Conservation (phyloP, 495 filamentous ascomycete genomes). For the Xylaria cubensis region DNA sequence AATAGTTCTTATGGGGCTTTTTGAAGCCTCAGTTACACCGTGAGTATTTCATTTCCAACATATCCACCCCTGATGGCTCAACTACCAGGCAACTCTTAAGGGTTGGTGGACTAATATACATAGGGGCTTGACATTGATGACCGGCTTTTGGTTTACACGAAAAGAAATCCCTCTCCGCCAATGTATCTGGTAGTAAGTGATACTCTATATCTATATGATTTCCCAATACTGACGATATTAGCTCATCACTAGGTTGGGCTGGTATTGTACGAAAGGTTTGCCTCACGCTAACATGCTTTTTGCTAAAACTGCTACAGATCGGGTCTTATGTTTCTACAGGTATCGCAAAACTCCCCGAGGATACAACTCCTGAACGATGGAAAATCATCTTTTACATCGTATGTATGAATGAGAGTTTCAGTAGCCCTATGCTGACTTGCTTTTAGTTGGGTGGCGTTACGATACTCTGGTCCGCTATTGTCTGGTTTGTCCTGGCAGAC, state of each 20-base stretch:
- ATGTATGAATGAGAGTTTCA: neutral
- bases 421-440: neutral
- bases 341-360: constrained; percentile 44
- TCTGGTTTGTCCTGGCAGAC: constrained; percentile 60
- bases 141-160: constrained; percentile 26
- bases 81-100: neutral
- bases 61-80: neutral
- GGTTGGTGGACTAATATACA: neutral
- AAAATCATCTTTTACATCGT: constrained; percentile 33
- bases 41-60: neutral
- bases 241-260: constrained; percentile 48
- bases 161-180: constrained; percentile 44
- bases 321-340: constrained; percentile 52
- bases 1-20: constrained; percentile 22
- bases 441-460: constrained; percentile 50
- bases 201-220: neutral
- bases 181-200: constrained; percentile 45
- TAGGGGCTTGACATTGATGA: constrained; percentile 27
- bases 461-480: constrained; percentile 54
- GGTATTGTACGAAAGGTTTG: constrained; percentile 38
- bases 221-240: neutral
- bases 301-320: neutral
- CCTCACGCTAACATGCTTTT: neutral
- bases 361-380: constrained; percentile 34
- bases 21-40: constrained; percentile 26